Evolutionary conservation across 768 basidiomycete genomes (phyloP), one percentile per base, ranked within the genome.

Genomic region (Amanita molliuscula): DNA sequence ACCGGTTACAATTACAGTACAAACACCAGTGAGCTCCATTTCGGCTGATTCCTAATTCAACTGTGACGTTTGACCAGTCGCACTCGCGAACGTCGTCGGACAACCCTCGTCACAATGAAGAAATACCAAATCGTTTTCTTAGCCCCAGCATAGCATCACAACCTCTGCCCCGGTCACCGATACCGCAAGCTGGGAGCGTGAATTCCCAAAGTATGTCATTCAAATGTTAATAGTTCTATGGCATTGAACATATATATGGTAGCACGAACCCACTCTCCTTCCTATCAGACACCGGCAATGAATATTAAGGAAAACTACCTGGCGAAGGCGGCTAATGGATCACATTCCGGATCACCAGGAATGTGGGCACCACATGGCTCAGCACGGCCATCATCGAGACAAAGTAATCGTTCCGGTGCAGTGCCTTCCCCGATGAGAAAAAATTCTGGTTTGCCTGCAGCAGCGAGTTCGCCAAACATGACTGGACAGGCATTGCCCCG

Each of bases 401-500:
- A 47, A 48, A 44, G 23, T 29, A 38, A n/a, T 21, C 13, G 25
- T 31, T 29, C 25, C 34, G 28, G 25, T 18, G 28, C 13, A 18
- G 48, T 36, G 9, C 16, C 25, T 23, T 33, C 28, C 7, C 37
- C 47, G 7, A n/a, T 4, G 37, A 20, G 31, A 28, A 11, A 13
- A 11, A 48, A 5, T 50, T 5, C 21, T 20, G 16, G 15, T 5
- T 23, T 38, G 15, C 35, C 36, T 11, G 35, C 11, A 3, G 33
- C 18, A 6, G 9, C 48, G 3, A 44, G 44, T 33, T 50, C 53
- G 8, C 44, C 53, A 37, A 44, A 44, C 13, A 13, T 44, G 47
- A 33, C 43, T 8, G 31, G 8, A 33, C 49, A 21, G 31, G 13
- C 56, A 11, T 50, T 64, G 21, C 55, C 56, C 16, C 63, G 62